Percentiles rank a stretch among this genome's conserved stretches.
phyloP scores from a whole-genome alignment of 1,284 basidiomycete genomes.

The Exsudoporus floridanus region DNA sequence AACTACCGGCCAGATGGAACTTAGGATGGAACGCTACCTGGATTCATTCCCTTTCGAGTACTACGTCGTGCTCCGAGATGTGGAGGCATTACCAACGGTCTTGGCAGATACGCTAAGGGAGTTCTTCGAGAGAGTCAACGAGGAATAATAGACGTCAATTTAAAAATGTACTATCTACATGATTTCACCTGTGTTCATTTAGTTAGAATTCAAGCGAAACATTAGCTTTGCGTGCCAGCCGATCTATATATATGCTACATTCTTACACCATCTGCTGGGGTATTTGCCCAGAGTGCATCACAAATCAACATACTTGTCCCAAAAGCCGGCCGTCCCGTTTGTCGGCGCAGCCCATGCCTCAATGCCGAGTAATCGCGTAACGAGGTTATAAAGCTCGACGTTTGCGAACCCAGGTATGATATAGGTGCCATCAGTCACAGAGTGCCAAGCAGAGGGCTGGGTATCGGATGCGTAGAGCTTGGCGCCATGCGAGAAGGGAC shows the following conservation, averaged over 20 bases:
- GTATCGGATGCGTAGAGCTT: slow-evolving; percentile 44
- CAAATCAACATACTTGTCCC: slow-evolving; percentile 64
- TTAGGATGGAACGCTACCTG: slow-evolving; percentile 88
- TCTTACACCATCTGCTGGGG: not conserved
- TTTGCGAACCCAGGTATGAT: slow-evolving; percentile 82
- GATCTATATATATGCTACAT: not conserved
- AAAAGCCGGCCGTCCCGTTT: slow-evolving; percentile 79
- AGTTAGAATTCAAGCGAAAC: not conserved
- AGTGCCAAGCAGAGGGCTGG: slow-evolving; percentile 60
- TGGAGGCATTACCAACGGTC: slow-evolving; percentile 91
- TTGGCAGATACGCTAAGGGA: slow-evolving; percentile 90
- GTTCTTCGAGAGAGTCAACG: slow-evolving; percentile 83
- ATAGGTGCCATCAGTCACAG: slow-evolving; percentile 59
- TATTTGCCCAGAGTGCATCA: slow-evolving; percentile 3
- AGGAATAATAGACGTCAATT: slow-evolving; percentile 37
- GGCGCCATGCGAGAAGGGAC: slow-evolving; percentile 72
- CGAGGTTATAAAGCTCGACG: slow-evolving; percentile 81
- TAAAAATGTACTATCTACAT: not conserved
- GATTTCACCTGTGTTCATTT: not conserved
- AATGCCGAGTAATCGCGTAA: slow-evolving; percentile 74
- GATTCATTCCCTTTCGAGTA: slow-evolving; percentile 99
- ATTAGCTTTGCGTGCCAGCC: slow-evolving; percentile 4
- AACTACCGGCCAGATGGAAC: slow-evolving; percentile 83
- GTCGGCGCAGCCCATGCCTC: slow-evolving; percentile 56
- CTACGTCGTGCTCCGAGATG: slow-evolving; percentile 89